Base-by-base conservation (phyloP, 257 asterid species). In the Ehretia macrophylla region DNA sequence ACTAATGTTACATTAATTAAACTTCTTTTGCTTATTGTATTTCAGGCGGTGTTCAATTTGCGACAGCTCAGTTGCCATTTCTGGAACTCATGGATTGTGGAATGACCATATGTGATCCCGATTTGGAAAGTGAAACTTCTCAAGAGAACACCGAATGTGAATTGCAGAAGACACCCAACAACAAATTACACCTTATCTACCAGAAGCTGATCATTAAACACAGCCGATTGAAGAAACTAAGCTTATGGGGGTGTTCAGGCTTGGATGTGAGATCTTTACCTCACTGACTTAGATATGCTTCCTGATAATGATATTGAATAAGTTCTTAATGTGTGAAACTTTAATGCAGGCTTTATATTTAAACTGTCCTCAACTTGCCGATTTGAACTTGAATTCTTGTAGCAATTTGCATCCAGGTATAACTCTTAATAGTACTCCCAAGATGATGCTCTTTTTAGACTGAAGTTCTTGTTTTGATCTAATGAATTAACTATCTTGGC, bases 171-270 rank as follows among this genome's bases (percentile, higher is more conserved):
- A 78, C 89, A 18, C 79, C 86, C 45, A 82, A 62, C 59, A 75
- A 79, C 74, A 84, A 80, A 70, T 37, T 75, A 68, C 96, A 83
- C 70, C 81, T 78, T 55, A 74, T 76, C 59, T 82, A 83, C 72
- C 99, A 93, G 72, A 93, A 93, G 86, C 52, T 89, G 75, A 89
- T 93, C 45, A 87, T 93, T 65, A 93, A 93, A 80, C 99, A 93
- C 71, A 81, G 64, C 77, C 79, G 81, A 64, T 65, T 93, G 79
- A 85, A 82, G 85, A 86, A 85, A 75, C 82, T 93, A 57, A 93
- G 99, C 83, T 81, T 93, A 57, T 93, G 99, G 99, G 99, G 99
- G 49, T 93, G 97, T 74, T 89, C 97, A 44, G 96, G 94, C 54
- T 81, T 93, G 76, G 95, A 93, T 76, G 99, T 93, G 76, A 84